These are phyloP conservation scores for Haplosporangium gracile DNA, from an alignment of 192 early-diverging fungal species.

Conservation along the genomic window DNA sequence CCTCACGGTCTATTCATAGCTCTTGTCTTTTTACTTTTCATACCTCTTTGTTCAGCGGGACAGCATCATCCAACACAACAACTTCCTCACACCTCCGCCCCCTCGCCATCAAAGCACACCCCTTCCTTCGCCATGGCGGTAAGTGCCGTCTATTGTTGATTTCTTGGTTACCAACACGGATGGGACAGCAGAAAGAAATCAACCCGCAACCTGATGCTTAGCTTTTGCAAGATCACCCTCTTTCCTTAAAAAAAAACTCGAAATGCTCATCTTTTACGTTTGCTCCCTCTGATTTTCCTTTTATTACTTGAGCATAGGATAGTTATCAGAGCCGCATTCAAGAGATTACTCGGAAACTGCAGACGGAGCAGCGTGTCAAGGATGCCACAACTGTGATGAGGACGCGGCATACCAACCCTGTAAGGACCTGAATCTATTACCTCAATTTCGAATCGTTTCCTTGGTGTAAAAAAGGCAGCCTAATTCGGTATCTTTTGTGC, in stretches of 20 bases:
- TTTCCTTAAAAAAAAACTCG: not conserved
- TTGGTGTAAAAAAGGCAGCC: not conserved
- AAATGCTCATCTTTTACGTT: not conserved
- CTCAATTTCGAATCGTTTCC: not conserved
- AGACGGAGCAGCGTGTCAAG: slow-evolving; percentile 79
- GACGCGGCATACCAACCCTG: slow-evolving; percentile 75
- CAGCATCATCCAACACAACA: not conserved
- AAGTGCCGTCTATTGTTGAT: not conserved
- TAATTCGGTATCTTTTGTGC: not conserved
- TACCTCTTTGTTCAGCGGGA: not conserved
- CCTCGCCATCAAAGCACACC: not conserved
- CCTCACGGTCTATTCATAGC: slow-evolving; percentile 7
- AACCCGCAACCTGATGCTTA: not conserved
- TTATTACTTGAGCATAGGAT: slow-evolving; percentile 28
- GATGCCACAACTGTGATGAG: slow-evolving; percentile 81
- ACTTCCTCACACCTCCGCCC: not conserved
- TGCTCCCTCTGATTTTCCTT: not conserved
- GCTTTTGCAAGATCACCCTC: not conserved
- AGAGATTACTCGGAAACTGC: slow-evolving; percentile 78
- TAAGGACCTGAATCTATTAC: slow-evolving; percentile 12
- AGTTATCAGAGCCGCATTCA: slow-evolving; percentile 70
- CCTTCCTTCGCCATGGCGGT: slow-evolving; percentile 4
- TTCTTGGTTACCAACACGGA: not conserved
- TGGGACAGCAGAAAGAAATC: not conserved
- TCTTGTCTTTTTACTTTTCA: not conserved